A percentile compares a stretch with the other conserved stretches of the same genome.
Evolutionary conservation across 176 grass and related monocot genomes (phyloP).

Genomic region (Oryza meridionalis): DNA sequence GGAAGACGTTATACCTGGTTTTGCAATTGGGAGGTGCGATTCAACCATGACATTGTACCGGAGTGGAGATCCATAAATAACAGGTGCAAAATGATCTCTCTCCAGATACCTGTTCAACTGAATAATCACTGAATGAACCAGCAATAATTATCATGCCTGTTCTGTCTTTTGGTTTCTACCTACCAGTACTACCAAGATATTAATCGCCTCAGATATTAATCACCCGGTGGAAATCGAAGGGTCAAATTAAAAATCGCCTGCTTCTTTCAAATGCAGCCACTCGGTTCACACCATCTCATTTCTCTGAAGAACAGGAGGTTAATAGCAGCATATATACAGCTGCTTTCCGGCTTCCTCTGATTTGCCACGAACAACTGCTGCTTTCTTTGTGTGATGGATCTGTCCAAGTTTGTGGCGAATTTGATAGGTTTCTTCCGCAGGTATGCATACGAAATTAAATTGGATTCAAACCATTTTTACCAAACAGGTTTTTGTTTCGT

Average conservation of each 20-base stretch:
- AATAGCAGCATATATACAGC: background rate
- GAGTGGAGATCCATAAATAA: too few species aligned
- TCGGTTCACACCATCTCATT: background rate
- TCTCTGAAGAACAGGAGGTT: background rate
- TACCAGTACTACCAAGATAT: background rate
- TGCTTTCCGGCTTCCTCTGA: background rate
- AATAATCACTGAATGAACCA: background rate
- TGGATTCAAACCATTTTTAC: background rate
- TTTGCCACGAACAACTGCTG: background rate
- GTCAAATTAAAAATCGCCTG: background rate
- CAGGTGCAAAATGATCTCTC: background rate
- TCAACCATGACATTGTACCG: too few species aligned
- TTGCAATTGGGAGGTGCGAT: too few species aligned
- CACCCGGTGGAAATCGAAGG: background rate
- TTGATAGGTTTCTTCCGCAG: constrained; percentile 47
- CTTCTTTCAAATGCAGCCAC: background rate
- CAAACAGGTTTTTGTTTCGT: background rate
- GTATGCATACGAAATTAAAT: background rate
- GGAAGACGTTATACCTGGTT: too few species aligned
- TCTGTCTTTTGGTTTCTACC: background rate
- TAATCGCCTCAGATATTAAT: background rate
- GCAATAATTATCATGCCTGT: too few species aligned
- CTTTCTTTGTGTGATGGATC: constrained; percentile 12
- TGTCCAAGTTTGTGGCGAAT: constrained; percentile 27
- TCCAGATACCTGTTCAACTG: background rate